These are phyloP conservation scores for Hanseniaspora singularis DNA, from an alignment of 805 yeast species.

Conservation along the genomic window DNA sequence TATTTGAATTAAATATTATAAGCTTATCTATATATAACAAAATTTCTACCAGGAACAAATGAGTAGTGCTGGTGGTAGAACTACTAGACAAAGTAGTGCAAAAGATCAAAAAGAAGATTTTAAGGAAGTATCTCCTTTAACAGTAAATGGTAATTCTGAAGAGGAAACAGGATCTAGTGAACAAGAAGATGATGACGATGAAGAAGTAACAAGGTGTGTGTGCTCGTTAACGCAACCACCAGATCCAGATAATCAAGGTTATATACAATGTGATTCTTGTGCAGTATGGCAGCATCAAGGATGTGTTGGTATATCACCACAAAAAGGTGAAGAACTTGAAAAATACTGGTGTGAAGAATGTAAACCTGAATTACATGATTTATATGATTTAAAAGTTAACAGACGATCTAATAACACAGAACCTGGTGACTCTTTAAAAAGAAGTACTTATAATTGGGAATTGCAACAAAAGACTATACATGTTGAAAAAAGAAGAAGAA, in stretches of 20 bases:
- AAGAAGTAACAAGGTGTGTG: constrained; percentile 36
- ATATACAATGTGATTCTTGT: constrained; percentile 79
- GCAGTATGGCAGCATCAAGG: constrained; percentile 96
- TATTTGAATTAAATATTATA: too few species aligned
- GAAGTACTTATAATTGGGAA: constrained; percentile 38
- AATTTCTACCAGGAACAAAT: too few species aligned
- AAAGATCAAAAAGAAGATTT: background rate
- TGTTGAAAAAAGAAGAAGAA: constrained; percentile 24
- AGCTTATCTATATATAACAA: too few species aligned
- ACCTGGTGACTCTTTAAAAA: constrained; percentile 37
- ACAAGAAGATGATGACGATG: constrained; percentile 18
- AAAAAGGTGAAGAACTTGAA: constrained; percentile 50
- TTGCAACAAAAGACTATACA: constrained; percentile 18
- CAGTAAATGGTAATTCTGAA: background rate
- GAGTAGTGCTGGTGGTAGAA: too few species aligned
- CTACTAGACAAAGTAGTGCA: background rate
- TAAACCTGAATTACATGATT: constrained; percentile 64
- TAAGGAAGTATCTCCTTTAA: background rate
- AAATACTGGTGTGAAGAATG: constrained; percentile 92
- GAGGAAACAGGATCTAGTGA: background rate
- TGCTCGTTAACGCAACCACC: constrained; percentile 35
- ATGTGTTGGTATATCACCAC: constrained; percentile 76
- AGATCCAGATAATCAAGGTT: constrained; percentile 46
- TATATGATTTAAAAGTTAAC: constrained; percentile 20
- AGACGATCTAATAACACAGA: constrained; percentile 33